These are phyloP conservation scores for Paramecium primaurelia DNA, from an alignment of 73 alveolate genomes.

Conservation along the genomic window DNA sequence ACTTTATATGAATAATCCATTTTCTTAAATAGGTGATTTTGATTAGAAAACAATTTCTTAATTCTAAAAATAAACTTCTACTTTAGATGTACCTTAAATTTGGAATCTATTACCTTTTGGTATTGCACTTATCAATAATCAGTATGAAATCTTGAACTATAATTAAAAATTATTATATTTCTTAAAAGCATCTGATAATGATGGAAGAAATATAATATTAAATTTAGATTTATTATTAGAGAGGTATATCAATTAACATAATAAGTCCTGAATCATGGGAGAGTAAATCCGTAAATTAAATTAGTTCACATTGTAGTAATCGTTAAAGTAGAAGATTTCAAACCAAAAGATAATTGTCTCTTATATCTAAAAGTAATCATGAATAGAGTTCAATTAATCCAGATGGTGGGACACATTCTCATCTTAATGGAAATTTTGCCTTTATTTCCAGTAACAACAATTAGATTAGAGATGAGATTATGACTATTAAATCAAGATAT, in stretches of 20 bases:
- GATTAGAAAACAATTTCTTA: not conserved
- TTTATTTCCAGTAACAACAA: not conserved
- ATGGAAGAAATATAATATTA: not conserved
- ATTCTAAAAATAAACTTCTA: not conserved
- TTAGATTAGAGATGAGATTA: not conserved
- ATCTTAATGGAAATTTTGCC: not conserved
- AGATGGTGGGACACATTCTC: not conserved
- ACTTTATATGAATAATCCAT: not conserved
- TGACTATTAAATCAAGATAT: not conserved
- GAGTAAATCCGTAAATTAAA: not conserved
- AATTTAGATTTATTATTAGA: not conserved
- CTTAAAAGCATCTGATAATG: not conserved
- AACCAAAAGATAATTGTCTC: not conserved
- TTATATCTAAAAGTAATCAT: not conserved
- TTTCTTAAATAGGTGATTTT: not conserved
- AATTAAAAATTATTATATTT: not conserved
- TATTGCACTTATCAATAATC: not conserved
- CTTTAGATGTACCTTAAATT: not conserved
- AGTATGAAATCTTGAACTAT: not conserved
- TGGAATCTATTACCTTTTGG: not conserved
- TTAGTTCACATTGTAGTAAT: not conserved
- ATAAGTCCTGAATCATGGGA: conserved; percentile 22
- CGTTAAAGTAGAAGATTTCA: not conserved
- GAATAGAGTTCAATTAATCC: not conserved
- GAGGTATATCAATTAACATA: not conserved